Base-by-base conservation (phyloP, 495 filamentous ascomycete species). In the Hypoxylon cercidicola region DNA sequence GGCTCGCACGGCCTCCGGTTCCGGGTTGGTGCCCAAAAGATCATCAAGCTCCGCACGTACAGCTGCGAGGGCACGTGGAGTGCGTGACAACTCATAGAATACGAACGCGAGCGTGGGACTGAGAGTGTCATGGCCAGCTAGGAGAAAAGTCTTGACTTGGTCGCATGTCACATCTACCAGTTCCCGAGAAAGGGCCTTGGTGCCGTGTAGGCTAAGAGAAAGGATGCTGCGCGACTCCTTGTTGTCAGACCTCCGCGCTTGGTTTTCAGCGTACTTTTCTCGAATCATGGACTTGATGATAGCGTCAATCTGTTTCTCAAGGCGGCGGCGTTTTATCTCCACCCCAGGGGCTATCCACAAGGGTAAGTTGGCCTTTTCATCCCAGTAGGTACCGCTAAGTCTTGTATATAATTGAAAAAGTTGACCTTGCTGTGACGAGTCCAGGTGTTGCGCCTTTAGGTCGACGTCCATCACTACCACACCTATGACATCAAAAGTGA, bases 301-400 rank as follows among this genome's bases (percentile, higher is more conserved):
- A 9, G 1, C 23, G 12, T 46, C 35, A 10, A 63, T 8, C 2
- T 48, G 58, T 16, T 46, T 51, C 0, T 40, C 41, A 1, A 68
- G 59, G 10, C 44, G 40, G 4, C 44, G 18, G 4, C 64, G 58
- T 16, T 51, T 62, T 23, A 47, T 9, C 37, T 37, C 18, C 4
- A 12, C 20, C 4, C 11, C 7, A 0, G 48, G 59, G 9, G 18
- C 49, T 4, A 59, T 28, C 40, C 54, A 68, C 64, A 52, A 62
- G 4, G 64, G 64, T 3, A 68, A 11, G 7, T 28, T 3, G 7
- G 7, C 7, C 25, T 28, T 28, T 3, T 28, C 25, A 28, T 28
- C 25, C 25, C 25, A 28, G 7, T 28, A 28, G 7, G 25, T 7
- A 12, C 10, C 11, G 34, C 3, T 4, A 12, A 37, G 34, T 12